phyloP scores from a whole-genome alignment of 768 basidiomycete genomes.

The Dacryopinax primogenitus region DNA sequence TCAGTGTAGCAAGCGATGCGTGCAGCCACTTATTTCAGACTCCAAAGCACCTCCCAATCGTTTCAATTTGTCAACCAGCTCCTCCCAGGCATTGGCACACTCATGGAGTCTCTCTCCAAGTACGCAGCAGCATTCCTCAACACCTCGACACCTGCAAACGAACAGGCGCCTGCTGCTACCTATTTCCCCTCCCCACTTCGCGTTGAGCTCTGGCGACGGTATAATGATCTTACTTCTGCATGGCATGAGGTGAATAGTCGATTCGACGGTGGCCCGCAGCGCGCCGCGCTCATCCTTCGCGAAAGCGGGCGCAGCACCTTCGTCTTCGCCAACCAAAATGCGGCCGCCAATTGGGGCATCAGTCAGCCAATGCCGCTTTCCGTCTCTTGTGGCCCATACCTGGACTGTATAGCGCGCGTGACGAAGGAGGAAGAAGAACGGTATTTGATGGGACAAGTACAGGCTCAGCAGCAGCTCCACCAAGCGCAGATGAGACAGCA shows the following conservation, averaged over 20 bases:
- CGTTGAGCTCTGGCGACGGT: background rate
- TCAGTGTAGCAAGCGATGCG: background rate
- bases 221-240: background rate
- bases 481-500: no score
- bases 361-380: background rate
- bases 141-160: background rate
- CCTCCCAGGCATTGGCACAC: background rate
- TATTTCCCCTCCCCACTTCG: background rate
- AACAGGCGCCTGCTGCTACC: background rate
- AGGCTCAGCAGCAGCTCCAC: background rate
- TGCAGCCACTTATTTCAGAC: background rate
- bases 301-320: background rate
- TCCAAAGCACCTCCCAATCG: background rate
- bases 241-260: background rate
- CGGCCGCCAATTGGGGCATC: background rate
- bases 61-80: background rate
- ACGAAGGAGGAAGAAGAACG: background rate
- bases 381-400: background rate
- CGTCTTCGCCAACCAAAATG: background rate
- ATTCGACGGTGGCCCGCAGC: background rate
- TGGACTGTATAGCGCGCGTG: background rate
- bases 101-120: background rate
- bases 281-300: background rate
- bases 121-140: background rate
- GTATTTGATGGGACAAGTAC: background rate